Conservation (phyloP, 306 rosid species). For the Cyamopsis tetragonoloba region DNA sequence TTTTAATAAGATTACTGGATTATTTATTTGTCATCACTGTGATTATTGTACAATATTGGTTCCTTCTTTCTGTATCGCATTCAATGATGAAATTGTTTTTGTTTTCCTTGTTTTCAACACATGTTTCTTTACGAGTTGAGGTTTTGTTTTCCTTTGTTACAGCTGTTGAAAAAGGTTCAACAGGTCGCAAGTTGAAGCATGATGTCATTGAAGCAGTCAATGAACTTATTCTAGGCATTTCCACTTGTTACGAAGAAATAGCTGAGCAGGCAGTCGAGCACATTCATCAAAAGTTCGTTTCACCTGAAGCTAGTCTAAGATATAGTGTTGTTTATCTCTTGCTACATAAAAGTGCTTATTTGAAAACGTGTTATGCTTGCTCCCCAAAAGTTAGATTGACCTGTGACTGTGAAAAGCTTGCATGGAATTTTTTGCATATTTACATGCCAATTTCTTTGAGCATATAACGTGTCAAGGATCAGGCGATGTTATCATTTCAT, state of each 20-base stretch:
- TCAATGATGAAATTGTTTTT: constrained; percentile 7
- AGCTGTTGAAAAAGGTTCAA: constrained; percentile 86
- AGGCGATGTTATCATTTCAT: background rate
- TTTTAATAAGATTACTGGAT: background rate
- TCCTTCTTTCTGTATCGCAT: constrained; percentile 16
- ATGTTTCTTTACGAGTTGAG: background rate
- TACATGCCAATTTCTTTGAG: background rate
- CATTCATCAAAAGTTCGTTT: constrained; percentile 91
- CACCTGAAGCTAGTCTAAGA: constrained; percentile 5
- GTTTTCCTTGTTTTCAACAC: constrained; percentile 10
- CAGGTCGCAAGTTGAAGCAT: constrained; percentile 84
- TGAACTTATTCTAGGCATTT: constrained; percentile 90
- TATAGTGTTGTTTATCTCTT: constrained; percentile 15
- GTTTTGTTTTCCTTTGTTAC: constrained; percentile 31
- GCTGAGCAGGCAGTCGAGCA: constrained; percentile 99
- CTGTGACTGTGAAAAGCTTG: constrained; percentile 5
- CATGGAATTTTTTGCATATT: background rate
- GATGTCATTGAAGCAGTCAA: constrained; percentile 98
- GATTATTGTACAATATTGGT: background rate
- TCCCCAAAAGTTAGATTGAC: constrained; percentile 7
- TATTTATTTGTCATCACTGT: background rate
- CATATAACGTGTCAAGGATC: background rate
- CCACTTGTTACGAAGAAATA: constrained; percentile 85
- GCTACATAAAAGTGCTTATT: background rate
- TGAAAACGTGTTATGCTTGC: constrained; percentile 17